Evolutionary conservation across 306 rosid genomes (phyloP), one percentile per base, ranked within the genome.

Genomic region (Corylus avellana): DNA sequence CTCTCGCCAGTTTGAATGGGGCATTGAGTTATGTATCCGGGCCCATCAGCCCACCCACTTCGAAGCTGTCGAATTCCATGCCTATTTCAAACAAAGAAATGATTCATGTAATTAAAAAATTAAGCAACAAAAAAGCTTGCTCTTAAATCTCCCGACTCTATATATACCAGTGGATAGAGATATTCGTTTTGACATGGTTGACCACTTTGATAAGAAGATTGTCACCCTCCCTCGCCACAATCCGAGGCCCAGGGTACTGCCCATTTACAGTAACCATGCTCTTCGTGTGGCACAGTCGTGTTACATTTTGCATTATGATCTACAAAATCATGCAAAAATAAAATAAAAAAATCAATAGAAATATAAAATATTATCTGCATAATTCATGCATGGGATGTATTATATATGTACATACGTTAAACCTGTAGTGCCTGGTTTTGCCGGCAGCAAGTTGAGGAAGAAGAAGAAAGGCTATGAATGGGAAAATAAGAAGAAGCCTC

Each of bases 241-340:
- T 58, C 1, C 57, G 54, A 75, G 70, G 70, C 20, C 78, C 70
- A 0, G 70, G 78, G 59, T 18, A 75, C 54, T 57, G 13, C 13
- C 78, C 78, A 75, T 75, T 75, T 20, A 75, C 78, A 17, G 78
- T 75, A 7, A 57, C 69, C 12, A 75, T 39, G 55, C 69, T 57
- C 64, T 58, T 75, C 2, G 78, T 75, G 51, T 75, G 78, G 78
- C 78, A 75, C 69, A 75, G 17, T 9, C 78, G 67, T 10, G 78
- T 75, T 4, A 57, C 42, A 39, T 57, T 58, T 58, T 42, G 70
- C 4, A 58, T 0, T 8, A 13, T 1, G 32, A 75, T 58, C 78
- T 75, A 14, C 55, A 57, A 17, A 14, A 37, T 13, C 35, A 32
- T 32, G 35, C 35, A 27, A 17, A 4, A 12, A 16, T n/a, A 4